Conservation (phyloP, 805 yeast species). For the Yarrowia hollandica region DNA sequence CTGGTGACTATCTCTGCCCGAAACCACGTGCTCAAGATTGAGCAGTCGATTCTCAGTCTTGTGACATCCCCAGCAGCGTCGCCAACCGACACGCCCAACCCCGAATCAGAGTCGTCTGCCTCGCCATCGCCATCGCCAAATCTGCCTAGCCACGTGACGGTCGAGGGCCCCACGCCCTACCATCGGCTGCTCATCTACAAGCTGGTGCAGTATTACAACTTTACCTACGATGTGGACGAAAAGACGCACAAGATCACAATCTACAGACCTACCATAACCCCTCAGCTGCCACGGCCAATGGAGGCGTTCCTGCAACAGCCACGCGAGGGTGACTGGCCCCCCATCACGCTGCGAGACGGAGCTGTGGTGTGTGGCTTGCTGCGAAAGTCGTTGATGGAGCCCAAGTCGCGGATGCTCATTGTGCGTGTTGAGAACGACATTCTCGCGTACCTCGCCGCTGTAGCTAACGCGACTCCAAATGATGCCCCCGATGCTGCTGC, state of each 20-base stretch:
- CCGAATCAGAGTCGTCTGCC: background rate
- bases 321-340: constrained; percentile 8
- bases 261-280: constrained; percentile 9
- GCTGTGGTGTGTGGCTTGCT: constrained; percentile 10
- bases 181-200: constrained; percentile 27
- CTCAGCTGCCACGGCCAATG: constrained; percentile 26
- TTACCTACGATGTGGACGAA: constrained; percentile 26
- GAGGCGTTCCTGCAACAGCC: constrained; percentile 16
- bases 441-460: constrained; percentile 7
- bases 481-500: background rate
- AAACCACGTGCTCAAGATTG: constrained; percentile 12
- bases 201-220: constrained; percentile 28
- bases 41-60: background rate
- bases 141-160: background rate
- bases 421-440: background rate
- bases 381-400: constrained; percentile 22
- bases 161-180: constrained; percentile 21
- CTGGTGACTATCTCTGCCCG: background rate
- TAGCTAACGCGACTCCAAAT: background rate
- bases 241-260: constrained; percentile 27
- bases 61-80: no score
- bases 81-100: no score
- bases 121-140: no score
- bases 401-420: constrained; percentile 16
- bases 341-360: constrained; percentile 2